Evolutionary conservation across 768 basidiomycete genomes (phyloP), one percentile per base, ranked within the genome.

Genomic region (Agaricus subrufescens): DNA sequence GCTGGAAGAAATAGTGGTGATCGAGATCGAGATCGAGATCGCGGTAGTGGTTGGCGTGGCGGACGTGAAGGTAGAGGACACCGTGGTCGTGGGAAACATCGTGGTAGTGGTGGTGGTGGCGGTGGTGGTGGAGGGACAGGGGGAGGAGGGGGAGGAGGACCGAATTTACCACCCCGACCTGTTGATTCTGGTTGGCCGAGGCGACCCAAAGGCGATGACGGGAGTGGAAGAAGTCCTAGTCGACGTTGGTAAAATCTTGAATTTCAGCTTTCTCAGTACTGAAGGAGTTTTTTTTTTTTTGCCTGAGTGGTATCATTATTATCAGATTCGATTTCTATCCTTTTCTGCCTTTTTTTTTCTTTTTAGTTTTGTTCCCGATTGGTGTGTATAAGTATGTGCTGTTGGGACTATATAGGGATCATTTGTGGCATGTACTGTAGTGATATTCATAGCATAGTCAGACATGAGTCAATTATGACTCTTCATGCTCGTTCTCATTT

Each of bases 151-250:
- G 25, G 42, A 4, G 43, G 52, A 8, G 67, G 64, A 37, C 64
- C 66, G 31, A 61, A 59, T 48, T 58, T 71, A 38, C 62, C 66
- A 30, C 73, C 71, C 42, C 63, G 74, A 42, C 69, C 81, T 37
- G 69, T 78, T 15, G 86, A 87, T 61, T 75, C 81, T 31, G 82
- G 83, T 1, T 86, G 84, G 84, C 78, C 79, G 45, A 75, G 81
- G 44, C 69, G 70, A 55, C 68, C 71, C n/a, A 70, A 70, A 59
- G 68, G 66, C 53, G 67, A 70, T 27, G 66, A 56, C 40, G 47
- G 29, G 31, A 38, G 37, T 50, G 46, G 51, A 37, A 34, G 34
- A 34, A 60, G 69, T 49, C 66, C 66, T 6, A 54, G 61, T n/a
- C 64, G 62, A n/a, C 56, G 53, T 40, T 63, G 62, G 62, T 60